Evolutionary conservation across 2,329 filamentous ascomycete species (phyloP).

Genomic region (Berkeleyomyces rouxiae): DNA sequence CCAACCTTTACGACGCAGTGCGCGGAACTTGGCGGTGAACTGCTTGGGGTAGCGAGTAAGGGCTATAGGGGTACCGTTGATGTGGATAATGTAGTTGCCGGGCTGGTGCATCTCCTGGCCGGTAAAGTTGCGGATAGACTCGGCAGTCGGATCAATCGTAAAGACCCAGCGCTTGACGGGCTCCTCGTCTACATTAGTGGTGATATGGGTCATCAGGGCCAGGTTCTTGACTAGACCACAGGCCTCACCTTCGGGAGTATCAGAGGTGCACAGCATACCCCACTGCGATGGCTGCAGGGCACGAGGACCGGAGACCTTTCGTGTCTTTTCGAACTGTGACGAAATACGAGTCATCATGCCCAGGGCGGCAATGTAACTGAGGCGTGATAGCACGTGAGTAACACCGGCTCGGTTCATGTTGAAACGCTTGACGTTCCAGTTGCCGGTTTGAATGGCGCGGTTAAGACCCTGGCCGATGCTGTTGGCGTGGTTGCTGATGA

Average conservation of each 20-base stretch:
- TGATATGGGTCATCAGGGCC: conserved; percentile 98
- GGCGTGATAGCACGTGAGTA: conserved; percentile 82
- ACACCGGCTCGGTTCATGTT: conserved; percentile 97
- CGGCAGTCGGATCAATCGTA: conserved; percentile 69
- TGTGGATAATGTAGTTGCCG: conserved; percentile 76
- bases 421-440: conserved; percentile 96
- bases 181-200: conserved; percentile 84
- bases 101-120: conserved; percentile 75
- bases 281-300: conserved; percentile 95
- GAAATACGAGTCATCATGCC: conserved; percentile 99
- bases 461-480: conserved; percentile 89
- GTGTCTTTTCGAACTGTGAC: conserved; percentile 96
- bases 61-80: conserved; percentile 90
- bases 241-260: conserved; percentile 96
- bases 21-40: conserved; percentile 73
- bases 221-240: conserved; percentile 97
- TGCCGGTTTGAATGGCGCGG: conserved; percentile 88
- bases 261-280: conserved; percentile 92
- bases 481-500: conserved; percentile 70
- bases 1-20: conserved; percentile 72
- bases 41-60: conserved; percentile 71
- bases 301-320: conserved; percentile 90
- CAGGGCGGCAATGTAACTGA: conserved; percentile 91
- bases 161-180: conserved; percentile 79
- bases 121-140: conserved; percentile 50